Evolutionary conservation across 2,329 filamentous ascomycete genomes (phyloP), one percentile per base, ranked within the genome.

Genomic region (Alternaria gansuensis): DNA sequence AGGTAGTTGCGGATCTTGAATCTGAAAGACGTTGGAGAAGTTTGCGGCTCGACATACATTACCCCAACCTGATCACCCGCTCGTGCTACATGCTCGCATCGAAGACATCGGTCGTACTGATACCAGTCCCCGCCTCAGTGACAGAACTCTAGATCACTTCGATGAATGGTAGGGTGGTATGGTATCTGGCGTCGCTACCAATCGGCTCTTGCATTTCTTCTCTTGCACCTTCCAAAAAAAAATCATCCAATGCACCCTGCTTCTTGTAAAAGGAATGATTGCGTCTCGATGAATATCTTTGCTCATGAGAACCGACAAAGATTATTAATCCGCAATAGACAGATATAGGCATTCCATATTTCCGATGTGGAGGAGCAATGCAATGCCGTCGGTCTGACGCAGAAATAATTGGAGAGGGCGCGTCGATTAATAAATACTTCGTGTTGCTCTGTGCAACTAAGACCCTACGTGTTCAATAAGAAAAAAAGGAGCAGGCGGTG

Each of bases 401-500:
- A 26, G n/a, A 17, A 41, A 41, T 33, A 28, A 51, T 40, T 26
- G 11, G 21, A 51, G 37, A 31, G 36, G 26, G 26, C 21, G 33
- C n/a, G 21, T 5, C 28, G 37, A 37, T 13, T 9, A 41, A 33
- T 51, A 40, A 51, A 48, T 48, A 48, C 33, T n/a, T 2, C 21
- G 11, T 14, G 14, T 48, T 17, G 13, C 31, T 48, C 44, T 41
- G 10, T 43, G 37, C 31, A 17, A 23, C 23, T 33, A 51, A 31
- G 23, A 11, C 26, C 23, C 40, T 23, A 41, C 43, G 50, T 53
- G 50, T 48, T 54, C 17, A 34, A 14, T 49, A 40, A 23, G 26
- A 39, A 24, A 21, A 39, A 24, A 21, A 44, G 34, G 44, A 45
- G 45, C 48, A 56, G 54, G 51, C 48, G 46, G 50, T 54, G 55